A percentile compares a stretch with the other conserved stretches of the same genome.
Evolutionary conservation across 257 asterid genomes (phyloP).

Genomic region (Lavandula angustifolia): DNA sequence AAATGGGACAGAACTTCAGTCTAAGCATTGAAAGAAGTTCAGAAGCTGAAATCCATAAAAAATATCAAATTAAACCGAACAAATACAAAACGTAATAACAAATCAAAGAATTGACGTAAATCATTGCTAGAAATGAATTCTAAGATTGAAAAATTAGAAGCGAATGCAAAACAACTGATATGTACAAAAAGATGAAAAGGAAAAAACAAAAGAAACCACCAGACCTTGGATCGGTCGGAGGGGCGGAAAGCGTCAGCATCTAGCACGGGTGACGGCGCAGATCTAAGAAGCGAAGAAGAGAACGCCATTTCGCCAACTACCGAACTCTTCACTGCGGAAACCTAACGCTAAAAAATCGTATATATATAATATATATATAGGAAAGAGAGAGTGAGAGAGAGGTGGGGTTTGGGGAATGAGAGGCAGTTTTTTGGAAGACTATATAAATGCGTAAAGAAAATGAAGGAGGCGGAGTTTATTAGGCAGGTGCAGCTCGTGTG

Average conservation of each 20-base stretch:
- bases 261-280: slow-evolving; percentile 50
- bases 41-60: not conserved
- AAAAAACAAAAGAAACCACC: not conserved
- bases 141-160: not conserved
- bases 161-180: not conserved
- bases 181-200: too few relatives aligned
- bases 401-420: slow-evolving; percentile 34
- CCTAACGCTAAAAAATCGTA: slow-evolving; percentile 14
- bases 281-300: slow-evolving; percentile 57
- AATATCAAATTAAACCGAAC: not conserved
- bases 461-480: slow-evolving; percentile 47
- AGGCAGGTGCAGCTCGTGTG: slow-evolving; percentile 29
- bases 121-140: slow-evolving; percentile 1
- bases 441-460: slow-evolving; percentile 25
- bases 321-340: slow-evolving; percentile 26
- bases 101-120: not conserved
- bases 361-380: not conserved
- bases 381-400: not conserved
- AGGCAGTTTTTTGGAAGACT: slow-evolving; percentile 32
- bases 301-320: slow-evolving; percentile 49
- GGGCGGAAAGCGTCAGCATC: slow-evolving; percentile 38
- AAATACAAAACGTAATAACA: not conserved
- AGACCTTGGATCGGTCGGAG: slow-evolving; percentile 49
- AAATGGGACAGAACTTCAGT: not conserved
- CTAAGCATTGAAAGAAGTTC: not conserved